Base-by-base conservation (phyloP, 257 asterid species). In the Solanum chiquidenum region DNA sequence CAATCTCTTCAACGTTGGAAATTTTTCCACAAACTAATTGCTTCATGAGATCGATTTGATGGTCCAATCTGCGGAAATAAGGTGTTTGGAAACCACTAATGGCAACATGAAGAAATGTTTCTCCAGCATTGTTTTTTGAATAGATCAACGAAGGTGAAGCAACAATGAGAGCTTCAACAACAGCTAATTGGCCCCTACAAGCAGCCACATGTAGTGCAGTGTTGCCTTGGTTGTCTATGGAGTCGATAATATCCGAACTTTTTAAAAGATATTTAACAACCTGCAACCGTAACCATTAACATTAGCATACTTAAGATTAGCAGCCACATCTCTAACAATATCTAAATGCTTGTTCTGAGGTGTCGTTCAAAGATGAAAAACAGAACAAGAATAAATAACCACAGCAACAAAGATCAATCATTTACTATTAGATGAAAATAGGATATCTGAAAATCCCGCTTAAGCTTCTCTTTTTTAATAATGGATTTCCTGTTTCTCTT, bases 171-270 rank as follows among this genome's bases (percentile, higher is more conserved):
- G 96, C 92, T 91, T 96, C 98, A 6, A 96, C 98, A 3, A 92
- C 98, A 16, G 98, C 46, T 72, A 95, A 89, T 83, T 95, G 98
- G 12, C 99, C 99, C 90, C 98, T 84, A 82, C 92, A 93, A 8
- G 99, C 99, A 40, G 99, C 99, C 33, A 93, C 91, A 80, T 95
- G 99, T 88, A 97, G 83, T 4, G 99, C 94, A 12, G 98, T 94
- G 86, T 95, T 95, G 84, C 99, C 99, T 31, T 87, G 91, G 20
- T 92, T 95, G 91, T 97, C 99, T 2, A 66, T 86, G 8, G 99
- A 93, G 89, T 87, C 89, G 85, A 92, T 88, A 31, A 94, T 85
- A 79, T 91, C 92, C 4, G 27, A 44, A 29, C 92, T 91, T 2
- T 91, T 91, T 71, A 91, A 14, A 12, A 95, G 94, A 87, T 94